phyloP scores from a whole-genome alignment of 371 early-diverging fungal species.

The Mortierella sp. region DNA sequence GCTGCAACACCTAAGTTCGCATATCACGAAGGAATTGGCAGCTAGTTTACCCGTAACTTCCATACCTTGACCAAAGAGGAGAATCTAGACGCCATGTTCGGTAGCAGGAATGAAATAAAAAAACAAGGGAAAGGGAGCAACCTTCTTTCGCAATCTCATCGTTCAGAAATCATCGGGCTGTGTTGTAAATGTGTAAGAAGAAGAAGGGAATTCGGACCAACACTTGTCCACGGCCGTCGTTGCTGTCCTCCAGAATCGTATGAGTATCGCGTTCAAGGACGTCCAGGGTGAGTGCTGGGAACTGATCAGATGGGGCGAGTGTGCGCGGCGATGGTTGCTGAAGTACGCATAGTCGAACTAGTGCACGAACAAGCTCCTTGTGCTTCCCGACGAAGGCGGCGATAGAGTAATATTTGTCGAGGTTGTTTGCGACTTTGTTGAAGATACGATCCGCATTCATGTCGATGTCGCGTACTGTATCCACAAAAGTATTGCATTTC shows the following conservation, averaged over 20 bases:
- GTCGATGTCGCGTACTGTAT: conserved; percentile 1
- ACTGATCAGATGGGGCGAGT: conserved; percentile 4
- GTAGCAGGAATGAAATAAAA: too few relatives aligned
- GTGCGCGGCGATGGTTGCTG: conserved; percentile 7
- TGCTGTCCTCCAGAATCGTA: conserved; percentile 17
- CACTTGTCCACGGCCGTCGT: not conserved
- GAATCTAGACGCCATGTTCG: too few relatives aligned
- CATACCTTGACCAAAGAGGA: too few relatives aligned
- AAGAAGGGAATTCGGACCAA: conserved; percentile 9
- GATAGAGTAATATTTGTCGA: conserved; percentile 11
- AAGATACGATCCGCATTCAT: conserved; percentile 10
- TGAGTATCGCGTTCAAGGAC: conserved; percentile 17
- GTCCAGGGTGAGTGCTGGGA: conserved; percentile 18
- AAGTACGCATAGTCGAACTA: conserved; percentile 11
- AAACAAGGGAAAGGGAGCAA: too few relatives aligned
- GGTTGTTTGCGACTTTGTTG: conserved; percentile 1
- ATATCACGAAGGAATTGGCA: too few relatives aligned
- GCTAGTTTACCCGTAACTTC: too few relatives aligned
- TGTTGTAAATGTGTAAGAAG: not conserved
- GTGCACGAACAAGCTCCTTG: conserved; percentile 14
- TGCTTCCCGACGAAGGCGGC: not conserved
- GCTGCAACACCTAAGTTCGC: too few relatives aligned
- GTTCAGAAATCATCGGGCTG: too few relatives aligned
- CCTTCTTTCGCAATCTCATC: too few relatives aligned
- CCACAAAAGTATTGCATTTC: not conserved